These are phyloP conservation scores for Daphne laureola DNA, from an alignment of 441 rosid species.

Conservation along the genomic window DNA sequence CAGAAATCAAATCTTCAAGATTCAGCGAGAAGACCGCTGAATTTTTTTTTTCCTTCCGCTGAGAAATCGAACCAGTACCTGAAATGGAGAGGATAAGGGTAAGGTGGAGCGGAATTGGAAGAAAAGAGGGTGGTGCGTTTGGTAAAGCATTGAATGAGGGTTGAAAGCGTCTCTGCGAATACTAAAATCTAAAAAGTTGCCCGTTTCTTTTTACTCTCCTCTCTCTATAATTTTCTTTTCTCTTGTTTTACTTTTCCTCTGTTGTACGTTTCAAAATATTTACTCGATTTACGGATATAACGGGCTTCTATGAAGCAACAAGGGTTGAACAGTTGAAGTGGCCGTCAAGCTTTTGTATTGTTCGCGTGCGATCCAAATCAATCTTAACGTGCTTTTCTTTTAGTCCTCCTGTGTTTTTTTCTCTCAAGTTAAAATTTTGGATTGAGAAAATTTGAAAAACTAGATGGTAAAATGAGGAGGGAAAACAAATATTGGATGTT, in stretches of 20 bases:
- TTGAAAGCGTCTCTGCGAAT: constrained; percentile 17
- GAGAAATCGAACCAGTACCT: constrained; percentile 20
- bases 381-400: too few relatives aligned
- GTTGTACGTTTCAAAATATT: too few relatives aligned
- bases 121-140: constrained; percentile 37
- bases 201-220: constrained; percentile 8
- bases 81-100: constrained; percentile 17
- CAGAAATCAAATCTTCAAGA: constrained; percentile 3
- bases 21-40: constrained; percentile 1
- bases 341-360: too few relatives aligned
- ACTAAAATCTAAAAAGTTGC: constrained; percentile 16
- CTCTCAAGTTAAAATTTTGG: too few relatives aligned
- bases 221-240: constrained; percentile 2
- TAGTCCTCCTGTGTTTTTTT: too few relatives aligned
- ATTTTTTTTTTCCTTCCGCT: background rate
- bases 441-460: too few relatives aligned
- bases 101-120: constrained; percentile 21
- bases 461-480: too few relatives aligned
- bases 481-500: too few relatives aligned
- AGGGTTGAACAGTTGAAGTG: too few relatives aligned
- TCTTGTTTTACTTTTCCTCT: constrained; percentile 1
- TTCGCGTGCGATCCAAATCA: too few relatives aligned
- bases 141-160: constrained; percentile 66
- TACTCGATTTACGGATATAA: too few relatives aligned
- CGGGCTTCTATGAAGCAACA: too few relatives aligned